Conservation (phyloP, 2,329 filamentous ascomycete species). For the Pestalotiopsis sp. region DNA sequence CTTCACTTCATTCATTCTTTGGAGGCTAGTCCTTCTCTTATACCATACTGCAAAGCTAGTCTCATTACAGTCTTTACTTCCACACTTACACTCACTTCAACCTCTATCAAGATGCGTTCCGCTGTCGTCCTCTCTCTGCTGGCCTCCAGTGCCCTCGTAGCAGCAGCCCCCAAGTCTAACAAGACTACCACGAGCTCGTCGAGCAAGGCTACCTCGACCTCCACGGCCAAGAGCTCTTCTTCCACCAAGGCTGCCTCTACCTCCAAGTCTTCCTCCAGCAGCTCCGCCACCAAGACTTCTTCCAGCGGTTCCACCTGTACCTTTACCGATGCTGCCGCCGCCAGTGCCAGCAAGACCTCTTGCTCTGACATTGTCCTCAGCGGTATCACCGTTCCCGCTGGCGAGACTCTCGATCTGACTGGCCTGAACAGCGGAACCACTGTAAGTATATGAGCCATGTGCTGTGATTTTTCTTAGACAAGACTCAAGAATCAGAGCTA, state of each 20-base stretch:
- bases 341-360: conserved; percentile 48
- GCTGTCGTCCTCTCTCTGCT: conserved; percentile 4
- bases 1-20: conserved; percentile 11
- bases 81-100: neutral
- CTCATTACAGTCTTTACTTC: neutral
- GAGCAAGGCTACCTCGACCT: neutral
- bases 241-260: neutral
- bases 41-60: neutral
- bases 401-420: conserved; percentile 61
- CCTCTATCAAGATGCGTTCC: neutral
- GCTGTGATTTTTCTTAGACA: conserved; percentile 10
- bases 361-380: conserved; percentile 58
- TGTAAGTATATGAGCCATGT: conserved; percentile 26
- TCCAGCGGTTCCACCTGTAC: conserved; percentile 42
- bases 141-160: conserved; percentile 8
- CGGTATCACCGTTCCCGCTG: conserved; percentile 58
- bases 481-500: neutral
- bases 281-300: neutral
- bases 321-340: conserved; percentile 53
- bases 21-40: conserved; percentile 11
- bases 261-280: neutral
- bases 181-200: neutral
- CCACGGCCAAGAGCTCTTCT: neutral
- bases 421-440: conserved; percentile 51
- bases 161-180: conserved; percentile 2